Conservation (phyloP, 225 moss, liverwort and hornwort species). For the Antitrichia curtipendula region DNA sequence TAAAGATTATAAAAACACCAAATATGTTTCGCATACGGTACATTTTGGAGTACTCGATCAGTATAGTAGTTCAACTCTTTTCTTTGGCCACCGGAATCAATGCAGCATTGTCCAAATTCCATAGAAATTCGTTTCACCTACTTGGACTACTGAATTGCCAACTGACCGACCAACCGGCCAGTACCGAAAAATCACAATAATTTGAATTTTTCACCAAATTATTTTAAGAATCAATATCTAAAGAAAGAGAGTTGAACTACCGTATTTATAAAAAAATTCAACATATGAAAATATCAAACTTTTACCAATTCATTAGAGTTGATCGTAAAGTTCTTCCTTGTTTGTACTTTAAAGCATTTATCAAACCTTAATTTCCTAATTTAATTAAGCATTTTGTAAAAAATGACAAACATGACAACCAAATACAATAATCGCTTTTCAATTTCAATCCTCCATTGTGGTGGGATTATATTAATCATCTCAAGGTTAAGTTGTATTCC, state of each 20-base stretch:
- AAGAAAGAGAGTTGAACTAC: no score
- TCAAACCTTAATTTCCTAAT: neutral
- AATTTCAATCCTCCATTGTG: fast-evolving
- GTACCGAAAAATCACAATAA: neutral
- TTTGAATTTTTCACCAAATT: neutral
- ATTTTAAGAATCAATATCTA: neutral
- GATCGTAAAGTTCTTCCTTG: no score
- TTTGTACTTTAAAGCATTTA: neutral
- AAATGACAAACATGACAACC: neutral
- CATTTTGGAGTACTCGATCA: neutral
- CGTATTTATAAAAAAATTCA: no score
- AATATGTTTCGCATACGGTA: neutral
- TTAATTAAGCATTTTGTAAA: fast-evolving
- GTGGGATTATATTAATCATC: neutral
- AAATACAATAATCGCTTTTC: fast-evolving
- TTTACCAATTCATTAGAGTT: neutral
- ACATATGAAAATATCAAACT: neutral
- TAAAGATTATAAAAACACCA: neutral
- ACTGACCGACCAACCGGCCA: neutral
- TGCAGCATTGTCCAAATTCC: no score
- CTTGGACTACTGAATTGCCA: neutral
- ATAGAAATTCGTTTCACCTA: neutral
- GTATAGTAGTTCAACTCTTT: neutral
- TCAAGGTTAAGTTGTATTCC: neutral
- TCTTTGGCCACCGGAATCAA: neutral